phyloP scores from a whole-genome alignment of 768 basidiomycete species.

The Russula sp. region DNA sequence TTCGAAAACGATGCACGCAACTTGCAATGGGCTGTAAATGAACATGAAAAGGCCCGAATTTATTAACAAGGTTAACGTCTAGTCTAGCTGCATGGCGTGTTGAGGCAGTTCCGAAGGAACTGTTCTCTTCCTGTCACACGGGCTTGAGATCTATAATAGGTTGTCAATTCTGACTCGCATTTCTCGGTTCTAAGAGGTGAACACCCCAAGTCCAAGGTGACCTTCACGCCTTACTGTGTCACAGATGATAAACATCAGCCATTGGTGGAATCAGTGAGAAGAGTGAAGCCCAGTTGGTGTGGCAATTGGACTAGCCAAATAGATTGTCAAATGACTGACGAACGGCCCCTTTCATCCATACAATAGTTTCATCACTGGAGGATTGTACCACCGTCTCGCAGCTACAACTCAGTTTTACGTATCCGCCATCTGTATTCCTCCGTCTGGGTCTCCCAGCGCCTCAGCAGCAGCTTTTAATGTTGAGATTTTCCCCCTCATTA shows the following conservation, averaged over 20 bases:
- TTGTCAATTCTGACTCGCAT: no score
- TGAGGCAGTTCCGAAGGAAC: no score
- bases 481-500: slow-evolving; percentile 79
- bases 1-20: no score
- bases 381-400: neutral
- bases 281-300: neutral
- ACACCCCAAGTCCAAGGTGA: no score
- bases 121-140: no score
- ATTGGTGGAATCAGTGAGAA: neutral
- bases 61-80: no score
- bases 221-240: no score
- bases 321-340: neutral
- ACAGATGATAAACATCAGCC: neutral
- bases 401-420: slow-evolving; percentile 26
- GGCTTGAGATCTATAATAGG: no score
- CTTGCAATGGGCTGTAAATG: no score
- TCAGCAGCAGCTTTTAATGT: slow-evolving; percentile 57
- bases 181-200: no score
- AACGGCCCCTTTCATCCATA: neutral
- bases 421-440: slow-evolving; percentile 56
- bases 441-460: slow-evolving; percentile 41
- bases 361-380: neutral
- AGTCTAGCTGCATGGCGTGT: no score
- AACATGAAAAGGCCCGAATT: no score
- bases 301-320: neutral